These are phyloP conservation scores for Alternaria conjuncta DNA, from an alignment of 2,329 filamentous ascomycete genomes.

Conservation along the genomic window DNA sequence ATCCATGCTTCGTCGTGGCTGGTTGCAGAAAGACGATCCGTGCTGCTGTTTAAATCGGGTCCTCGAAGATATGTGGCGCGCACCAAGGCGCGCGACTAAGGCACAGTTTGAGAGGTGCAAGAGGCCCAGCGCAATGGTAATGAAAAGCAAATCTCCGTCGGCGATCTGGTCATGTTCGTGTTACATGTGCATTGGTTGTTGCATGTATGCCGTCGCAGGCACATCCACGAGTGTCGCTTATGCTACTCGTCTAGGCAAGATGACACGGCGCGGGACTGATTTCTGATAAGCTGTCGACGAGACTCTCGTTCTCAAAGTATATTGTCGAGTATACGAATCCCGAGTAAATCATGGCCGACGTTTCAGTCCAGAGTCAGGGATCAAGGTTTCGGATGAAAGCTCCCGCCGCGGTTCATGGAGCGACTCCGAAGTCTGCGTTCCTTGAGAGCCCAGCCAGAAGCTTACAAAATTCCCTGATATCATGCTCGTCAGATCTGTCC, in stretches of 20 bases:
- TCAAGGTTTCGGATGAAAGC: neutral
- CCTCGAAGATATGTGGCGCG: constrained; percentile 8
- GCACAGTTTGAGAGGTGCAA: constrained; percentile 17
- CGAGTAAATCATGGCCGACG: neutral
- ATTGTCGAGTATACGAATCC: neutral
- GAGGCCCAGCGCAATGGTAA: constrained; percentile 24
- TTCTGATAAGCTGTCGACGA: constrained; percentile 31
- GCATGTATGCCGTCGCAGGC: constrained; percentile 19
- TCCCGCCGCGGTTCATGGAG: constrained; percentile 2
- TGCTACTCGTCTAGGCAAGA: constrained; percentile 21
- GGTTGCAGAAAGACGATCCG: constrained; percentile 3
- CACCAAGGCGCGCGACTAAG: constrained; percentile 10
- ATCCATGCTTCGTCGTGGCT: constrained; percentile 26
- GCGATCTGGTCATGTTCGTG: constrained; percentile 22
- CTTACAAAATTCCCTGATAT: constrained; percentile 14
- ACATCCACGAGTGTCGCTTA: constrained; percentile 17
- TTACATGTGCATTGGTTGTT: constrained; percentile 23
- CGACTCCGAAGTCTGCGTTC: constrained; percentile 1
- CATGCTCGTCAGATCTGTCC: constrained; percentile 10
- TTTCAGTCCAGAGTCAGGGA: constrained; percentile 6
- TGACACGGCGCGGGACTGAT: constrained; percentile 21
- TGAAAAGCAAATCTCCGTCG: constrained; percentile 20
- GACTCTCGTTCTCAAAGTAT: neutral
- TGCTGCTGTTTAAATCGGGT: constrained; percentile 2
- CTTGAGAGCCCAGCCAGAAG: constrained; percentile 10